A percentile compares a stretch with the other conserved stretches of the same genome.
phyloP scores from a whole-genome alignment of 305 asterid species.

The Solanum hybrid region DNA sequence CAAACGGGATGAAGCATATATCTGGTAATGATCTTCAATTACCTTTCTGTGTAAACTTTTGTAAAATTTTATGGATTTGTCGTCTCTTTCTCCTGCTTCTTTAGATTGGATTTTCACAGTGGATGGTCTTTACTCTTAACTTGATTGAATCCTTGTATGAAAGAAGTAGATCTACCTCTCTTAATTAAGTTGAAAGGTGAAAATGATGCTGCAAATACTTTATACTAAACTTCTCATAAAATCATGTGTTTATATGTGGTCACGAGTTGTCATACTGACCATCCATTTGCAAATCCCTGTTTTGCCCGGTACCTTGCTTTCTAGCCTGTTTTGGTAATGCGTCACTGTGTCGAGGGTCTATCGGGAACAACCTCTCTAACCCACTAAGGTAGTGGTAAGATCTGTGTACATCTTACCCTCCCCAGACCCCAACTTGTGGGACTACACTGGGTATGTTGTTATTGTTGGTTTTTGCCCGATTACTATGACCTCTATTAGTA shows the following conservation, averaged over 20 bases:
- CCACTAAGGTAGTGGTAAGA: background rate
- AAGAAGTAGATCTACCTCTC: background rate
- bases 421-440: background rate
- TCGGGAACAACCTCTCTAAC: background rate
- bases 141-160: background rate
- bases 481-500: background rate
- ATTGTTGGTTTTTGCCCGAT: background rate
- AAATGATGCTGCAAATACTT: background rate
- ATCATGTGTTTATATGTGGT: background rate
- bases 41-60: background rate
- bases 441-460: background rate
- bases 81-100: background rate
- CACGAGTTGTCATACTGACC: background rate
- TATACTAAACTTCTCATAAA: background rate
- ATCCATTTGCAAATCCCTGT: background rate
- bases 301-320: background rate
- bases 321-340: background rate
- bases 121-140: background rate
- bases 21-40: slow-evolving; percentile 5
- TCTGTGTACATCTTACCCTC: background rate
- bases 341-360: background rate
- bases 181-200: background rate
- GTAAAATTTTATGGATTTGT: background rate
- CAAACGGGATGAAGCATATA: slow-evolving; percentile 11
- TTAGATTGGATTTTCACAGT: background rate